phyloP scores from a whole-genome alignment of 169 alveolate species.

The Cryptosporidium meleagridis region DNA sequence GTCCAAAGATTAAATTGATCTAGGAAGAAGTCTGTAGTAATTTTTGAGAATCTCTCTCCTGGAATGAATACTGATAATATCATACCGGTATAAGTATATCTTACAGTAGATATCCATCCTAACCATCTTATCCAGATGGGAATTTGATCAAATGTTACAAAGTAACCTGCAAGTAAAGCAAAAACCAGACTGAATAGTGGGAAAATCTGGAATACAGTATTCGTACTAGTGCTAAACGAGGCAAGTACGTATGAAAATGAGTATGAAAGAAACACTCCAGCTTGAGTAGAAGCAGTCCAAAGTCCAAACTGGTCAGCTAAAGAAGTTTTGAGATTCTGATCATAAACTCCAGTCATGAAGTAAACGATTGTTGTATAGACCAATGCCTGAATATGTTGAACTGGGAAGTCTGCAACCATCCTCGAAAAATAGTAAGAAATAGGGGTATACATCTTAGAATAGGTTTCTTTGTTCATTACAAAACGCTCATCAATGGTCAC shows the following conservation, averaged over 20 bases:
- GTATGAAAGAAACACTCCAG: constrained; percentile 19
- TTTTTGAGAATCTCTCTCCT: constrained; percentile 37
- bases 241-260: constrained; percentile 52
- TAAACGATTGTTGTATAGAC: constrained; percentile 47
- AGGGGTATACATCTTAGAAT: constrained; percentile 69
- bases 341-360: constrained; percentile 55
- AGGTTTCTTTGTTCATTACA: constrained; percentile 70
- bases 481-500: constrained; percentile 38
- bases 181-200: constrained; percentile 35
- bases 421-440: constrained; percentile 51
- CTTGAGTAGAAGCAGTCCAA: constrained; percentile 58
- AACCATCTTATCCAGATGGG: constrained; percentile 82
- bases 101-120: constrained; percentile 80
- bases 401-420: constrained; percentile 58
- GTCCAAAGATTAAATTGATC: constrained; percentile 49
- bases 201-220: constrained; percentile 34
- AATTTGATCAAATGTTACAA: constrained; percentile 80
- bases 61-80: constrained; percentile 57
- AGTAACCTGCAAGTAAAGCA: constrained; percentile 82
- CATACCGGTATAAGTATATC: constrained; percentile 79
- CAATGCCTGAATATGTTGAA: constrained; percentile 57
- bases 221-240: constrained; percentile 16
- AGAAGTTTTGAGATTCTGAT: constrained; percentile 23
- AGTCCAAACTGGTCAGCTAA: constrained; percentile 64
- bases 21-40: constrained; percentile 53